Evolutionary conservation across 345 rosid genomes (phyloP).

Genomic region (Gossypium anomalum): DNA sequence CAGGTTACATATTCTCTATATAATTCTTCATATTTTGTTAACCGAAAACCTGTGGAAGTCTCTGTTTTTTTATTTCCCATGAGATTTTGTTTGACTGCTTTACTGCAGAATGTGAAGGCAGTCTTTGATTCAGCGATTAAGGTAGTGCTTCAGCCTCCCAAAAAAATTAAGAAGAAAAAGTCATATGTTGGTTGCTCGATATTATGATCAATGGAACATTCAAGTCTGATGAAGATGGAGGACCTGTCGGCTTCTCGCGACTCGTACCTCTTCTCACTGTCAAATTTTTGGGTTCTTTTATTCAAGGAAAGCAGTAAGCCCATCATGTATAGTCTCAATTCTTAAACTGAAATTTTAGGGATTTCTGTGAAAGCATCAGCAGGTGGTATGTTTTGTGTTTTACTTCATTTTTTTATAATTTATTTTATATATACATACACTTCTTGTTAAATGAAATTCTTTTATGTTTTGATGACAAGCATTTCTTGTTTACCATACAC

Average conservation of each 20-base stretch:
- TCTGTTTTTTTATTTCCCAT: neutral
- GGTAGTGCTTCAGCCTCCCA: constrained; percentile 21
- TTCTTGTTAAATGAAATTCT: constrained; percentile 1
- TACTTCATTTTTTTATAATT: constrained; percentile 18
- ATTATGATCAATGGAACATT: constrained; percentile 3
- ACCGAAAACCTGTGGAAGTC: neutral
- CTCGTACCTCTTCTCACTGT: neutral
- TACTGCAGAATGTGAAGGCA: constrained; percentile 21
- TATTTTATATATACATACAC: constrained; percentile 1
- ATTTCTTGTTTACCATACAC: constrained; percentile 15
- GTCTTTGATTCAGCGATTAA: constrained; percentile 23
- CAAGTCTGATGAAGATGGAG: constrained; percentile 4
- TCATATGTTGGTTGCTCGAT: constrained; percentile 14
- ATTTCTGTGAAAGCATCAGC: constrained; percentile 27
- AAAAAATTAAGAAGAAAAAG: constrained; percentile 20
- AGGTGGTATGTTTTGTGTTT: constrained; percentile 20
- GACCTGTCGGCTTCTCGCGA: constrained; percentile 2
- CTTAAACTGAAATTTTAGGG: constrained; percentile 30
- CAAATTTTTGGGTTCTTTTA: neutral
- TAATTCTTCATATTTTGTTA: neutral
- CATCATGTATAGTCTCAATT: constrained; percentile 31
- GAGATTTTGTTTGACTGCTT: neutral
- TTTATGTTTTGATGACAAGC: neutral
- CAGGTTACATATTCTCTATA: constrained; percentile 41
- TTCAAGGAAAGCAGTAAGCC: constrained; percentile 10